A percentile compares a stretch with the other conserved stretches of the same genome.
phyloP scores from a whole-genome alignment of 179 eudicot species.

The Camellia oleifera region DNA sequence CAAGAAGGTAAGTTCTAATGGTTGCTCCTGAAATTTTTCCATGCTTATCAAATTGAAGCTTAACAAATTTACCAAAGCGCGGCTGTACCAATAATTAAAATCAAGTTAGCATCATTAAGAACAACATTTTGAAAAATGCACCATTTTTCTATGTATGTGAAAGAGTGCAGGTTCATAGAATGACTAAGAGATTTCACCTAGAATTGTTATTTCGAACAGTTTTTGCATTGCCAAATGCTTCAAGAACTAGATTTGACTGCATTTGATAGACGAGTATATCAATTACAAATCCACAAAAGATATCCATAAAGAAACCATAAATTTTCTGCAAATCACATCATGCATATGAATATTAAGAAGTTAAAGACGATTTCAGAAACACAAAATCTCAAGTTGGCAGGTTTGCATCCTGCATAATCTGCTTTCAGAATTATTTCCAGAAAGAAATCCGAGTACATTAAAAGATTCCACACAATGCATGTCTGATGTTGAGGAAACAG shows the following conservation, averaged over 20 bases:
- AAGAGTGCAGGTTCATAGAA: constrained; percentile 10
- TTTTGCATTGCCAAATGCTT: constrained; percentile 98
- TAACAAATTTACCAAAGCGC: no score
- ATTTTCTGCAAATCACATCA: not conserved
- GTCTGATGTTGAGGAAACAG: no score
- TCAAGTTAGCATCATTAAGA: constrained; percentile 10
- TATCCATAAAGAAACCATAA: not conserved
- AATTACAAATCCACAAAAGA: constrained; percentile 5
- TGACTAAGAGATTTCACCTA: constrained; percentile 49
- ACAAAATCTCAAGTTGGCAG: not conserved
- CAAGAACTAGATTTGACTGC: constrained; percentile 98
- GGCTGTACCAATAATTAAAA: constrained; percentile 42
- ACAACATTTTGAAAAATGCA: not conserved
- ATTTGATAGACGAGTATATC: constrained; percentile 20
- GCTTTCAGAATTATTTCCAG: not conserved
- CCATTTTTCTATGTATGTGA: not conserved
- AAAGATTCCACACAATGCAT: no score
- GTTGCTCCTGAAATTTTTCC: no score
- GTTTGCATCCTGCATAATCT: not conserved
- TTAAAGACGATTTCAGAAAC: not conserved
- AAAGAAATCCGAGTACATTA: no score
- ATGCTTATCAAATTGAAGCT: no score
- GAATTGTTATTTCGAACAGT: constrained; percentile 95
- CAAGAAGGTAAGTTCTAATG: no score
- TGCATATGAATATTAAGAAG: not conserved